Base-by-base conservation (phyloP, 805 yeast species). In the Ogataea dorogensis region DNA sequence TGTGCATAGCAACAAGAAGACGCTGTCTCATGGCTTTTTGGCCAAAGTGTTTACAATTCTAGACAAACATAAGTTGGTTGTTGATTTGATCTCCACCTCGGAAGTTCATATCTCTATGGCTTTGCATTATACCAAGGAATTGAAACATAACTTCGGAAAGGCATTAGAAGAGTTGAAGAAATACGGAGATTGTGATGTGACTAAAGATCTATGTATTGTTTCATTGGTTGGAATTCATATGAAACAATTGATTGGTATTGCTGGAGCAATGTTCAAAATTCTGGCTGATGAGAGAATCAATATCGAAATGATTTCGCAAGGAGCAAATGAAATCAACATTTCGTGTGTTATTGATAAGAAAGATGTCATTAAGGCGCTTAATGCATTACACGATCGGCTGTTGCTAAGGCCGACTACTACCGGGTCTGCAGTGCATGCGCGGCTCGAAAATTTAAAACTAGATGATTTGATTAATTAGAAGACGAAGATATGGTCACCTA, bases 101-200 rank as follows among this genome's bases (percentile, higher is more conserved):
- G 98, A 93, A 62, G 98, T 93, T 9, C 97, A 93, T 57, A 96
- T 93, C 17, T 91, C 98, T 12, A 91, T 93, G 98, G 98, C 98
- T 4, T 70, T 93, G 47, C 94, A 87, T 47, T 78, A 82, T 43
- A 80, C 80, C 28, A 89, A 81, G 41, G 81, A 80, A 15, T 53
- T 64, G 17, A 58, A 65, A 34, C 64, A 65, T 33, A 70, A 75
- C 11, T 68, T 89, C 49, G 75, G 79, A 39, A 71, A 71, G 33
- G 96, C 97, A 1, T 73, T 88, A 31, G 77, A 71, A 28, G 95
- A 89, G 53, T 72, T 93, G 51, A 74, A 79, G 38, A 75, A 73
- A 49, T 79, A 85, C 65, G 98, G 98, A 30, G 70, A 83, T 1
- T 95, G 91, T 28, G 98, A 93, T 51, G 79, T 89, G 31, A 85